Base-by-base conservation (phyloP, 352 stramenopile species). In the Pythium oligandrum region DNA sequence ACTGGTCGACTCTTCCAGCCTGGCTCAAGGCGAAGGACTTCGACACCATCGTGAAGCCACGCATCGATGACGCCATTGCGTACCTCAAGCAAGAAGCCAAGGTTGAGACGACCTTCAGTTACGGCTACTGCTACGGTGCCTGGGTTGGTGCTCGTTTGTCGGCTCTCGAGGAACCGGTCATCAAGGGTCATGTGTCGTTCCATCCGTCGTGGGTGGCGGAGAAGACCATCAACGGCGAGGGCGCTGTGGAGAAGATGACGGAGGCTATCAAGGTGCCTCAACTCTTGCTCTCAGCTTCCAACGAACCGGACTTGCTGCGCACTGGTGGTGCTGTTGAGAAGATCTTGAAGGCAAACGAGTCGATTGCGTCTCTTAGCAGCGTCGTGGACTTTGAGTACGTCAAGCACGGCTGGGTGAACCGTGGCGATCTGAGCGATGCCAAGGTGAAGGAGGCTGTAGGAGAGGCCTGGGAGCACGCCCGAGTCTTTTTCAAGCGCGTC, bases 271-370 rank as follows among this genome's bases (percentile, higher is more conserved):
- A 55, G 7, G 62, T 68, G 38, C 71, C 71, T 34, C 69, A 86
- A 50, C 54, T 86, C 37, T 39, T 86, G 46, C 48, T 76, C 8
- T 64, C 69, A 2, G 64, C 68, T 10, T 30, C 68, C 34, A 74
- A 86, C 55, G 73, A 83, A 43, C 61, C 57, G 4, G 63, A 70
- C 26, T 75, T 64, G 32, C 42, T 86, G 32, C 50, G 57, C 10
- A 49, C 61, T 30, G 59, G 60, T 48, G 59, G 70, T 42, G 60
- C 48, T n/a, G 75, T 81, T 33, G 45, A 84, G 46, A 68, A 67
- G 51, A 73, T 79, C 37, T 63, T 83, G 3, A 9, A 34, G 44
- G 31, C 48, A 32, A 36, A 40, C n/a, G 43, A 38, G 9, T 32
- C 48, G 39, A 39, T 54, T 9, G 47, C 50, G 31, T 17, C 12